Base-by-base conservation (phyloP, 495 filamentous ascomycete genomes). In the Talaromyces ruber region DNA sequence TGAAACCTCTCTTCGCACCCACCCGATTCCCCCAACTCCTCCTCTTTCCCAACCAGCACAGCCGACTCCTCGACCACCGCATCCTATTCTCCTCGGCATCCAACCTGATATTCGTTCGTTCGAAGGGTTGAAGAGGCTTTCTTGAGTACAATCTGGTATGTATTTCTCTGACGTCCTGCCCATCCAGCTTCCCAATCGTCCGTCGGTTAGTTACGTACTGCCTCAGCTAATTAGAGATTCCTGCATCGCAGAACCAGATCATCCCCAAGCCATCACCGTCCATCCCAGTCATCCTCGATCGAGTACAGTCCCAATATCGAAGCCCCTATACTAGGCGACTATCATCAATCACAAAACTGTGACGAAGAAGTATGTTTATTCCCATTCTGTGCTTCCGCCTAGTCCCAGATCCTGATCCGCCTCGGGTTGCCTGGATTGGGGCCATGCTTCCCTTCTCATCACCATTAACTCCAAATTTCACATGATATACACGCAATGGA, bases 1-100 rank as follows among this genome's bases (percentile, higher is more conserved):
- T 76, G 74, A 76, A 78, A 78, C 74, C 65, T 70, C 69, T 72
- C 73, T 32, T 57, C 59, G 59, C 59, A 60, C 59, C 59, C 59
- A 60, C 59, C 58, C 37, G 59, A 30, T 32, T 29, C 14, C 57
- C 30, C 57, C 59, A 60, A 47, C 59, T 60, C 43, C 59, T 60
- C 58, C 58, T 60, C 59, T 60, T 60, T 60, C 59, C 59, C 59
- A 60, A 28, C 34, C 32, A 43, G 70, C 74, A 74, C 72, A 26
- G 62, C 58, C 63, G 52, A 54, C 70, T 74, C 28, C 28, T 57
- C 26, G n/a, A 69, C 68, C 62, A 70, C 68, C 66, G 65, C 67
- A 64, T 71, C 51, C 68, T 60, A 25, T 58, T 61, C 62, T 62
- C 66, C 32, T 65, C 64, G 16, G 30, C 43, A 59, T 59, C 37